Base-by-base conservation (phyloP, 2,329 filamentous ascomycete species). In the Thermothelomyces thermophilus region DNA sequence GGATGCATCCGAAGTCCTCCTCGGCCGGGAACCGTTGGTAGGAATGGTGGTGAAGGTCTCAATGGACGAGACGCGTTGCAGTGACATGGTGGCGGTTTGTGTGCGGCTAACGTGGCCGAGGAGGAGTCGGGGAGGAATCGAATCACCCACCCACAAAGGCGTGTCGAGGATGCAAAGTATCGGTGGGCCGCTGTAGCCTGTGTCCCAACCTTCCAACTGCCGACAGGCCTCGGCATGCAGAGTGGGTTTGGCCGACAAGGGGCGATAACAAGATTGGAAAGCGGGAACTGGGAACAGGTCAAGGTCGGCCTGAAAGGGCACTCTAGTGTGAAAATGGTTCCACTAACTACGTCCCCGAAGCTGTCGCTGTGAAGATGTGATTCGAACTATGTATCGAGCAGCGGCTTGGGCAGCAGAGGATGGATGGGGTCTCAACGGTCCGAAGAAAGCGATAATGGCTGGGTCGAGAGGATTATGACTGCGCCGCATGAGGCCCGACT, bases 31-130 rank as follows among this genome's bases (percentile, higher is more conserved):
- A 28, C 71, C 70, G n/a, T n/a, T n/a, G 30, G 59, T 55, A n/a
- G 65, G 65, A 22, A 69, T 50, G 50, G 66, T 67, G 48, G 73
- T 64, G 55, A 79, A 74, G 19, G 75, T 76, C 64, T 79, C 76
- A 53, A 79, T 68, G 42, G 75, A 77, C 17, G 68, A 68, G 26
- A 79, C 70, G 19, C 76, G 73, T 55, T 76, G 72, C 49, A 79
- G 62, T 58, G 75, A 77, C 75, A 79, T 79, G 56, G 34, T 57
- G 51, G 42, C 22, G 16, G 7, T 24, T 30, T 14, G 13, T 11
- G 7, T 5, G 13, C 30, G 8, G 8, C 30, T 16, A 36, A 2
- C 2, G 14, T 10, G 28, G 16, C 14, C n/a, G 7, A 16, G 30
- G 30, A 28, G 26, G 3, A 20, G 14, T 19, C 2, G n/a, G 34